A percentile compares a stretch with the other conserved stretches of the same genome.
These are phyloP conservation scores for Vigna nakashimae DNA, from an alignment of 306 rosid genomes.

Conservation along the genomic window DNA sequence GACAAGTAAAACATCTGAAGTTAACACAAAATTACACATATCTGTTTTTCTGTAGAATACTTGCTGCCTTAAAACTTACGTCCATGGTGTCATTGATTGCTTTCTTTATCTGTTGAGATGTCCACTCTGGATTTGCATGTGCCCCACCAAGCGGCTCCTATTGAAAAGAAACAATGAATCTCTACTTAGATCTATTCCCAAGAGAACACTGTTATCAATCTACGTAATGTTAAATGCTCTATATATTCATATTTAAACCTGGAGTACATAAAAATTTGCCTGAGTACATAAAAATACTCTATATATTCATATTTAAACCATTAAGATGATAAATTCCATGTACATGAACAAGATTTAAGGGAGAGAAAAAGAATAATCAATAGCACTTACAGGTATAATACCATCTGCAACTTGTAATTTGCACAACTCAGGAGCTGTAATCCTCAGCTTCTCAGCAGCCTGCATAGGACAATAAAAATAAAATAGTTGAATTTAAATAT, in stretches of 20 bases:
- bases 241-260: conserved; percentile 1
- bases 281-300: conserved; percentile 16
- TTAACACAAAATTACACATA: conserved; percentile 28
- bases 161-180: conserved; percentile 40
- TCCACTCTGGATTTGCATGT: conserved; percentile 85
- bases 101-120: conserved; percentile 80
- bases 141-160: conserved; percentile 99
- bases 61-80: conserved; percentile 59
- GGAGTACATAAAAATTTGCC: background rate
- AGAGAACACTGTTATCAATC: conserved; percentile 4
- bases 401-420: conserved; percentile 81
- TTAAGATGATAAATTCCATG: conserved; percentile 15
- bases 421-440: conserved; percentile 75
- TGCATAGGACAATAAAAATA: conserved; percentile 43
- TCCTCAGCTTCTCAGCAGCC: conserved; percentile 91
- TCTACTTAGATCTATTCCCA: conserved; percentile 32
- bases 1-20: conserved; percentile 40
- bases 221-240: background rate
- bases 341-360: conserved; percentile 29
- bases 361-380: conserved; percentile 21
- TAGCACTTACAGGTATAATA: conserved; percentile 76
- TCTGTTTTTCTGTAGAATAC: conserved; percentile 39
- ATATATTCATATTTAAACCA: conserved; percentile 6
- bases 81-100: conserved; percentile 82
- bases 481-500: conserved; percentile 23